Evolutionary conservation across 2,329 filamentous ascomycete species (phyloP), one percentile per base, ranked within the genome.

Genomic region (Tolypocladium endophyticum): DNA sequence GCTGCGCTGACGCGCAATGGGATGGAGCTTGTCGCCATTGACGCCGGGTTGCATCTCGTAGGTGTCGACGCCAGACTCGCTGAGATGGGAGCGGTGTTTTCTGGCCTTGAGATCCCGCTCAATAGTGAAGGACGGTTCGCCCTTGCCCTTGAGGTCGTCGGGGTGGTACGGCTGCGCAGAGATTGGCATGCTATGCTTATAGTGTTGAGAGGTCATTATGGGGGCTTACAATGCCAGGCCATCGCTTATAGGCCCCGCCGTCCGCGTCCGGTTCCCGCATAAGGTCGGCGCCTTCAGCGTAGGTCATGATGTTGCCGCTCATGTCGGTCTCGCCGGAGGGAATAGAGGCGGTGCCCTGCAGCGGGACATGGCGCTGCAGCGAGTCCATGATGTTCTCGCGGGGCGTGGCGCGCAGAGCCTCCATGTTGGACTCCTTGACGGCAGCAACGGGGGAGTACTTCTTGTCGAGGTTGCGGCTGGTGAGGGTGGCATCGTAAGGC

Each of bases 261-360:
- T 76, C 70, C 3, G 84, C 82, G 62, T 88, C 84, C 0, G 76
- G 74, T 67, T 93, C 90, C 56, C 87, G 81, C 87, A 92, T 92
- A 70, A 96, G 78, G 68, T 96, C 91, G 2, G 87, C 81, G n/a
- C 92, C 92, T 68, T 97, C 92, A 67, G 90, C 79, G 67, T 97
- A 97, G 35, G 86, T 65, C 78, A 95, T 90, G 14, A 81, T 76
- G 58, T 85, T 81, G 3, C 92, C 92, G 59, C 83, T 79, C 23
- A 81, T 74, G 70, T 95, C 92, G 1, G 74, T 74, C 65, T 81
- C 74, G 28, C 92, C 92, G 0, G 88, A 85, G 1, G 92, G 89
- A n/a, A 94, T 82, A 23, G 77, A 77, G 1, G 92, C 89, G 0
- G 87, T 87, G 3, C 92, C 92, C 68, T 95, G 89, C 0, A 97